Evolutionary conservation across 2,329 filamentous ascomycete species (phyloP).

Genomic region (Trichoderma sp.): DNA sequence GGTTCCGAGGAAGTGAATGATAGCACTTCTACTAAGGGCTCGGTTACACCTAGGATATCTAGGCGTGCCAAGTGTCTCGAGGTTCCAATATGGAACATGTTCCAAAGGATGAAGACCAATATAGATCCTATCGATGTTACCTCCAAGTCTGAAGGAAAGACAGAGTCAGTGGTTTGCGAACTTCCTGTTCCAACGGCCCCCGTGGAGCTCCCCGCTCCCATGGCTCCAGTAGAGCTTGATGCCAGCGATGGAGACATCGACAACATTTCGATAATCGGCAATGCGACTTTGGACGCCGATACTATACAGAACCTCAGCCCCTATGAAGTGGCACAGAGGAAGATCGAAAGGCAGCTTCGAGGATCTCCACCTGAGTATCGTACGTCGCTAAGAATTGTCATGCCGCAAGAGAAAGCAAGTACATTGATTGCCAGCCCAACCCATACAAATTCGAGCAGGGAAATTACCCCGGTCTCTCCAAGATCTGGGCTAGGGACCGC

Average conservation of each 20-base stretch:
- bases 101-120: slow-evolving; percentile 34
- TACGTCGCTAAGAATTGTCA: slow-evolving; percentile 39
- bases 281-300: slow-evolving; percentile 48
- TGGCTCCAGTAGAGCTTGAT: slow-evolving; percentile 55
- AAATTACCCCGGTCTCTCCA: slow-evolving; percentile 31
- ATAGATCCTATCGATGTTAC: slow-evolving; percentile 35
- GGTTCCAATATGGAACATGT: slow-evolving; percentile 45
- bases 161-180: slow-evolving; percentile 57
- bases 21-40: slow-evolving; percentile 41
- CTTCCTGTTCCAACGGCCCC: slow-evolving; percentile 52
- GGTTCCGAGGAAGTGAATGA: slow-evolving; percentile 45
- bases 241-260: slow-evolving; percentile 43
- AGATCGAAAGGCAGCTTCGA: slow-evolving; percentile 56
- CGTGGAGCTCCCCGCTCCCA: slow-evolving; percentile 54
- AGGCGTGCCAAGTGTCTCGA: slow-evolving; percentile 45
- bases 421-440: not conserved
- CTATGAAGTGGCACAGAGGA: slow-evolving; percentile 57
- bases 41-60: slow-evolving; percentile 34
- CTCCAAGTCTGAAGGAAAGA: slow-evolving; percentile 38
- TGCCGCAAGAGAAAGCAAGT: slow-evolving; percentile 40
- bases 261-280: slow-evolving; percentile 43
- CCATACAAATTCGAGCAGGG: slow-evolving; percentile 18
- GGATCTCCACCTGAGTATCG: slow-evolving; percentile 55
- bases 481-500: slow-evolving; percentile 31
- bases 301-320: slow-evolving; percentile 47